Evolutionary conservation across 2,329 filamentous ascomycete genomes (phyloP).

Genomic region (Paracoccidioides brasiliensis): DNA sequence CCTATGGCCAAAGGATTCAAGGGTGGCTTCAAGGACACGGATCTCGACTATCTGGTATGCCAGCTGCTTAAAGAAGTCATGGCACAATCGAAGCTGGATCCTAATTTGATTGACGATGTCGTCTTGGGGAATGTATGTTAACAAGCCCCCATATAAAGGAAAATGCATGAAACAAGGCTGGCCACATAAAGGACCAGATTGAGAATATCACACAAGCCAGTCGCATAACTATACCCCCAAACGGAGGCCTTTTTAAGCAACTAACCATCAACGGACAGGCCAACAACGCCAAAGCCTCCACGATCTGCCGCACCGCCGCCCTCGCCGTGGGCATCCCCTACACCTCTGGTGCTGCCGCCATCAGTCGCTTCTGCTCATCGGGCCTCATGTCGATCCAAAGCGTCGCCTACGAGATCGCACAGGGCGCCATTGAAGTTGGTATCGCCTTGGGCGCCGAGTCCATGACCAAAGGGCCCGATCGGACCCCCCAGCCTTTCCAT

Average conservation of each 20-base stretch:
- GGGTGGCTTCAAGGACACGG: constrained; percentile 90
- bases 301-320: constrained; percentile 77
- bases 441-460: constrained; percentile 78
- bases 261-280: constrained; percentile 37
- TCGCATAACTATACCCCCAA: too few species aligned
- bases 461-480: constrained; percentile 66
- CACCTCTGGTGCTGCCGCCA: constrained; percentile 64
- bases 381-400: constrained; percentile 92
- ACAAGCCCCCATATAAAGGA: neutral
- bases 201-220: too few species aligned
- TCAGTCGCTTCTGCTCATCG: constrained; percentile 96
- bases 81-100: constrained; percentile 62
- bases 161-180: neutral
- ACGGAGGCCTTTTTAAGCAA: neutral
- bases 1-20: constrained; percentile 79
- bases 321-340: constrained; percentile 90
- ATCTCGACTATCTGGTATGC: constrained; percentile 74
- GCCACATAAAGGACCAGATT: neutral
- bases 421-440: constrained; percentile 73
- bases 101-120: constrained; percentile 74
- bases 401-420: constrained; percentile 74
- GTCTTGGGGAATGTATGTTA: constrained; percentile 72
- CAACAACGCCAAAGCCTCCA: constrained; percentile 71
- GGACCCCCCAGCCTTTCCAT: constrained; percentile 55
- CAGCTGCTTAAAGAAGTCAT: constrained; percentile 66